Percentiles rank a stretch among this genome's conserved stretches.
Conservation (phyloP, 176 grass and related monocot genomes). For the Oryza meridionalis region DNA sequence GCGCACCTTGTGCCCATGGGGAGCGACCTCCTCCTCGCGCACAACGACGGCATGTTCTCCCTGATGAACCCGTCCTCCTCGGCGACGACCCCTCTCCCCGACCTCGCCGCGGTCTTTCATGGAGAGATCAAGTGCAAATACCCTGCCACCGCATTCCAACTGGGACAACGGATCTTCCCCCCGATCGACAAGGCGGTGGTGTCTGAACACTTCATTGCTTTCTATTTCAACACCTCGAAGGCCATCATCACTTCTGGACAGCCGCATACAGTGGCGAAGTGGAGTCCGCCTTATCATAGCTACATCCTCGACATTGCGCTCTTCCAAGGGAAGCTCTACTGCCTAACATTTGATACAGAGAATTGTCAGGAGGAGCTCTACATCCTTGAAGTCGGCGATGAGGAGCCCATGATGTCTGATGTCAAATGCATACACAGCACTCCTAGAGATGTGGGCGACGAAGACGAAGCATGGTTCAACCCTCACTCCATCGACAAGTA, state of each 20-base stretch:
- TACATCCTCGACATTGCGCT: neutral
- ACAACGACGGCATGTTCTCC: neutral
- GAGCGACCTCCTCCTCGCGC: neutral
- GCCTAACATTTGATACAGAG: neutral
- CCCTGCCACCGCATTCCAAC: too few relatives aligned
- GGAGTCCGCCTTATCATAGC: neutral
- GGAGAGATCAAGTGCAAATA: too few relatives aligned
- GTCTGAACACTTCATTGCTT: neutral
- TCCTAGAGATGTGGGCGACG: neutral
- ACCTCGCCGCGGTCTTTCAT: neutral
- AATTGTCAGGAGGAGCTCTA: neutral
- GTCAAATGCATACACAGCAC: neutral
- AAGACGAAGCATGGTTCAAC: neutral
- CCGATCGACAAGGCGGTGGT: neutral
- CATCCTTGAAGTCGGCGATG: neutral
- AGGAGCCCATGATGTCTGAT: neutral
- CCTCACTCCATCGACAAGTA: neutral
- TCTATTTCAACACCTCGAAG: neutral
- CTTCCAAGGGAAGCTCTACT: neutral
- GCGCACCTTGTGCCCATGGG: too few relatives aligned
- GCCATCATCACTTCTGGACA: neutral
- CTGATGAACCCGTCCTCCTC: slow-evolving; percentile 11
- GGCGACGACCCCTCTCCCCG: neutral
- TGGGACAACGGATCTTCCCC: too few relatives aligned
- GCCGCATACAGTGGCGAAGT: neutral